phyloP scores from a whole-genome alignment of 1,139 yeast species.

The Candida sp. region DNA sequence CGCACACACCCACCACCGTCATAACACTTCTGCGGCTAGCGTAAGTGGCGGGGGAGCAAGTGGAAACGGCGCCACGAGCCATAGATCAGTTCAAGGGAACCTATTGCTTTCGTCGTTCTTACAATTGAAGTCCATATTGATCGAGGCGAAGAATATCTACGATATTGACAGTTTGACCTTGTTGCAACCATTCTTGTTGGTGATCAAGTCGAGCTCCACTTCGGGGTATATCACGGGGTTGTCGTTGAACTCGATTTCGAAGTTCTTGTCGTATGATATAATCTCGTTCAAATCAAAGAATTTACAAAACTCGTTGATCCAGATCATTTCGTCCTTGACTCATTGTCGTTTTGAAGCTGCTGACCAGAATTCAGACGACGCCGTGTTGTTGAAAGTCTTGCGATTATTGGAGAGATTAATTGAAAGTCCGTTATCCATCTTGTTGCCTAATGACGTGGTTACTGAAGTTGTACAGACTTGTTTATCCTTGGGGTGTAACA shows the following conservation, averaged over 20 bases:
- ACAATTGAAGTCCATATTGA: conserved; percentile 73
- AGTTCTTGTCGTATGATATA: conserved; percentile 69
- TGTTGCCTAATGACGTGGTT: conserved; percentile 80
- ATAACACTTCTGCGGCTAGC: neutral
- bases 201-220: conserved; percentile 85
- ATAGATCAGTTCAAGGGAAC: conserved; percentile 31
- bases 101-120: conserved; percentile 85
- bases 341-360: conserved; percentile 97
- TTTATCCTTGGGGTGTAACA: conserved; percentile 90
- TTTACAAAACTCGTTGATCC: conserved; percentile 55
- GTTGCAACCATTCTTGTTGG: conserved; percentile 83
- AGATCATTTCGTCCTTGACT: conserved; percentile 77
- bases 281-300: conserved; percentile 47
- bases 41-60: conserved; percentile 13
- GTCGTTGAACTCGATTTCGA: conserved; percentile 78
- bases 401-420: conserved; percentile 73
- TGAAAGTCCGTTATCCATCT: conserved; percentile 62
- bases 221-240: conserved; percentile 86
- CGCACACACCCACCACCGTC: neutral
- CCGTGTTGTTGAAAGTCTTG: conserved; percentile 84
- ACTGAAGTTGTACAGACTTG: conserved; percentile 94
- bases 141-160: conserved; percentile 55
- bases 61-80: conserved; percentile 9
- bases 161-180: conserved; percentile 75
- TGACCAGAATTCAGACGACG: conserved; percentile 92